Conservation (phyloP, 257 asterid species). For the Jaltomata sinuosa region DNA sequence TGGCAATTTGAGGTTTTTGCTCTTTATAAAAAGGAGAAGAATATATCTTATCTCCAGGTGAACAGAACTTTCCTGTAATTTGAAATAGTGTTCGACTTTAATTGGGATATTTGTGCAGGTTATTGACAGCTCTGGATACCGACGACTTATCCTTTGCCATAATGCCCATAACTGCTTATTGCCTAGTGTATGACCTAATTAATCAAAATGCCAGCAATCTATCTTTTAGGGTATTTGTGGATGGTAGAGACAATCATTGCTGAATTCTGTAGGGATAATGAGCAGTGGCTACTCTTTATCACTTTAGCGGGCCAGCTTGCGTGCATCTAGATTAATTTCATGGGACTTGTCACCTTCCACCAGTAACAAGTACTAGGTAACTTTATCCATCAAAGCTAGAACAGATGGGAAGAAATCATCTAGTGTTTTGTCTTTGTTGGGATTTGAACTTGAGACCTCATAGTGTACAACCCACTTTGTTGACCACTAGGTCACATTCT, state of each 20-base stretch:
- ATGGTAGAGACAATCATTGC: background rate
- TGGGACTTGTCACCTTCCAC: no score
- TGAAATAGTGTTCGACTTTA: background rate
- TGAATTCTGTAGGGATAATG: background rate
- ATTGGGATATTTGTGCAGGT: background rate
- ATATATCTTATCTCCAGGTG: background rate
- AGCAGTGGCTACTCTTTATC: background rate
- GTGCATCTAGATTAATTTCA: no score
- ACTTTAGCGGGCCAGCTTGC: background rate
- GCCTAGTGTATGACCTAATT: background rate
- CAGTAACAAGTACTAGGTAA: no score
- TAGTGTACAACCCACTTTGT: no score
- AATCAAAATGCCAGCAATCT: background rate
- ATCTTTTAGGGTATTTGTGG: background rate
- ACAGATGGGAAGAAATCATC: no score
- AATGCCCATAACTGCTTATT: background rate
- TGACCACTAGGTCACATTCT: no score
- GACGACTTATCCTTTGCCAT: background rate
- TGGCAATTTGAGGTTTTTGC: background rate
- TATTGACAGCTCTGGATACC: background rate
- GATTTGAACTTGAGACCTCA: no score
- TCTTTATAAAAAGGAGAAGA: background rate
- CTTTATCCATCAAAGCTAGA: no score
- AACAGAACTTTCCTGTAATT: background rate
- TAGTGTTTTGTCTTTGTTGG: no score